A percentile compares a stretch with the other conserved stretches of the same genome.
These are phyloP conservation scores for Kwoniella newhampshirensis DNA, from an alignment of 768 basidiomycete genomes.

Conservation along the genomic window DNA sequence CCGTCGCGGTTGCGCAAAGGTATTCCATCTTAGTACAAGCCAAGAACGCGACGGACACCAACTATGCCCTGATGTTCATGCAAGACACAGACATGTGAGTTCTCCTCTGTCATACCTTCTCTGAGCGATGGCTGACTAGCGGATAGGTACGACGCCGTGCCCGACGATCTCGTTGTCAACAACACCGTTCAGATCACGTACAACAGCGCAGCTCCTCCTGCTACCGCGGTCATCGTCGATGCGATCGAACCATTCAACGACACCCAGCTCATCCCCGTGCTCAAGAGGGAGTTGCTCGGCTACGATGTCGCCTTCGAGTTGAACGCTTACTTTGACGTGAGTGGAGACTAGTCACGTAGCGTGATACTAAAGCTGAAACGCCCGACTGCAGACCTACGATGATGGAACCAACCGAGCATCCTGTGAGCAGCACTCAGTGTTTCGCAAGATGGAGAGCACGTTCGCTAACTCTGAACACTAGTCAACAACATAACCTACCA, in stretches of 20 bases:
- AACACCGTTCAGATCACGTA: conserved; percentile 83
- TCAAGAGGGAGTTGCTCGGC: conserved; percentile 56
- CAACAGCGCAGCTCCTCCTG: conserved; percentile 58
- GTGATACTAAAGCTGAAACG: conserved; percentile 3
- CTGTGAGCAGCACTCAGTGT: conserved; percentile 36
- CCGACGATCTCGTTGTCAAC: conserved; percentile 72
- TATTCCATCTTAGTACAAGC: conserved; percentile 92
- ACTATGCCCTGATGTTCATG: conserved; percentile 68
- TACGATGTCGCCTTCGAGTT: conserved; percentile 66
- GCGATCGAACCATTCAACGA: conserved; percentile 36
- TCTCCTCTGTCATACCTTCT: background rate
- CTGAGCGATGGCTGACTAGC: conserved; percentile 5
- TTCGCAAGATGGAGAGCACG: background rate
- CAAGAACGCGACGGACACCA: conserved; percentile 74
- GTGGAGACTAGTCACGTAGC: conserved; percentile 9
- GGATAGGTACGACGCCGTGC: conserved; percentile 80
- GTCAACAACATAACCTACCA: conserved; percentile 23
- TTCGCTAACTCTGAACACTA: background rate
- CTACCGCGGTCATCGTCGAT: conserved; percentile 59
- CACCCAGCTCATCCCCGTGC: conserved; percentile 66
- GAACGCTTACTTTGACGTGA: conserved; percentile 67
- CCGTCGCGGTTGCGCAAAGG: conserved; percentile 81
- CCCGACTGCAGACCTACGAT: conserved; percentile 59
- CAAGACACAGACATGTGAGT: conserved; percentile 72
- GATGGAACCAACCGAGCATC: conserved; percentile 52